A percentile compares a stretch with the other conserved stretches of the same genome.
These are phyloP conservation scores for Nymphaea colorata DNA, from an alignment of 164 flowering plant species.

Conservation along the genomic window DNA sequence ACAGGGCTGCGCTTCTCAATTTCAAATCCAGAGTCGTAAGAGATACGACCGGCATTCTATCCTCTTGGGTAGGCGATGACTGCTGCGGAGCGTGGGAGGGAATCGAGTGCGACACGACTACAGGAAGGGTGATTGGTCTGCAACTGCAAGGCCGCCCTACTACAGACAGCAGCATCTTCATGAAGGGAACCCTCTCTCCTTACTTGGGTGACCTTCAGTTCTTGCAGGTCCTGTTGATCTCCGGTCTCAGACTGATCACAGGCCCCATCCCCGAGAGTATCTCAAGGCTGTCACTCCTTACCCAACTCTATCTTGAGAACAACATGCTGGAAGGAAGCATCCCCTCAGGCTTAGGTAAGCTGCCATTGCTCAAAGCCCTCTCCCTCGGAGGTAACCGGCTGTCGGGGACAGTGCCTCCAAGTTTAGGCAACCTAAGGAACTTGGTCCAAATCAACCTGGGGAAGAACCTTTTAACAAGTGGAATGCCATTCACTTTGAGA, in stretches of 20 bases:
- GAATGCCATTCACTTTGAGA: conserved; percentile 46
- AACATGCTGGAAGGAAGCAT: conserved; percentile 54
- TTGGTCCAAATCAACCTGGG: conserved; percentile 45
- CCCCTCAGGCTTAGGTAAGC: conserved; percentile 51
- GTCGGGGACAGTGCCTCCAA: conserved; percentile 52
- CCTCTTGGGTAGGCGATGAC: conserved; percentile 68
- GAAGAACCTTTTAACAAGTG: conserved; percentile 47
- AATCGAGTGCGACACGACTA: conserved; percentile 42
- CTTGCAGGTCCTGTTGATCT: conserved; percentile 57
- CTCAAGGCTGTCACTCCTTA: conserved; percentile 40
- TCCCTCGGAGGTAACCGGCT: conserved; percentile 58
- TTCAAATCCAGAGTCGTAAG: conserved; percentile 51
- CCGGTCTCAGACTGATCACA: conserved; percentile 46
- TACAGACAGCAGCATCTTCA: conserved; percentile 24
- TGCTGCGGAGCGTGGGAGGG: conserved; percentile 95
- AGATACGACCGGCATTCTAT: conserved; percentile 62
- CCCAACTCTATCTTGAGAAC: conserved; percentile 64
- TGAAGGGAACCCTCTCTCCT: conserved; percentile 71
- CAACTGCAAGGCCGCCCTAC: conserved; percentile 31
- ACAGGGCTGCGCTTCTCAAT: conserved; percentile 56
- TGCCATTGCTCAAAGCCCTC: conserved; percentile 39
- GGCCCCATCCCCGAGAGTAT: conserved; percentile 65
- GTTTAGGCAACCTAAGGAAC: conserved; percentile 36
- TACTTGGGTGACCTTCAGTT: conserved; percentile 44
- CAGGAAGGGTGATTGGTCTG: conserved; percentile 55